Evolutionary conservation across 352 stramenopile genomes (phyloP), one percentile per base, ranked within the genome.

Genomic region (Saprolegnia diclina): DNA sequence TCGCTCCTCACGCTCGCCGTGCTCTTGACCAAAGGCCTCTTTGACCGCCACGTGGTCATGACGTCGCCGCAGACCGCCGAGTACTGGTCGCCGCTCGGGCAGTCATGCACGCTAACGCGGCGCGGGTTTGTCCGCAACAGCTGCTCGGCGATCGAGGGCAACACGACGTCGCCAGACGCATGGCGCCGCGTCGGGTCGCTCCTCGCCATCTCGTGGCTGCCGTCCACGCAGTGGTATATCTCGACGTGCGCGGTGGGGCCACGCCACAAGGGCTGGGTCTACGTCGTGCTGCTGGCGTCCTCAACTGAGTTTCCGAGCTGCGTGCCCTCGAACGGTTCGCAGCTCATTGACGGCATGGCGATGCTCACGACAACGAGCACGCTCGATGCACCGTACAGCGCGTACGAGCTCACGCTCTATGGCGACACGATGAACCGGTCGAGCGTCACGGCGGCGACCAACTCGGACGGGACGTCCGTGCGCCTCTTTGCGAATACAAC

Each of bases 321-420:
- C 40, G 19, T 46, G 19, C 63, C 63, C 18, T 4, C 32, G 2
- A 35, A 55, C 40, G 63, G 63, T 6, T 4, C 63, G 11, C 63
- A 69, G 45, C 21, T 61, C 7, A 61, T 69, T 37, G 63, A 52
- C n/a, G 63, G 63, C 19, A 57, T 48, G 52, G 52, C 24, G 3
- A 59, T 59, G 52, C 52, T 59, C 24, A 59, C 52, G 35, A 59
- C 52, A 2, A 59, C 52, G 3, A 59, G 16, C 24, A n/a, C 52
- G 13, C 1, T 21, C 35, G 52, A 59, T 24, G 24, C 52, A 19
- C 11, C 52, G 24, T n/a, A 21, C n/a, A 59, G 35, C 35, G 24
- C 19, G 19, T 59, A 59, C n/a, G 24, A 59, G 52, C 35, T 59
- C 24, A 59, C 52, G 19, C 52, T 59, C 35, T 59, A 59, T 24